phyloP scores from a whole-genome alignment of 352 stramenopile species.

The Halophytophthora polymorphica region DNA sequence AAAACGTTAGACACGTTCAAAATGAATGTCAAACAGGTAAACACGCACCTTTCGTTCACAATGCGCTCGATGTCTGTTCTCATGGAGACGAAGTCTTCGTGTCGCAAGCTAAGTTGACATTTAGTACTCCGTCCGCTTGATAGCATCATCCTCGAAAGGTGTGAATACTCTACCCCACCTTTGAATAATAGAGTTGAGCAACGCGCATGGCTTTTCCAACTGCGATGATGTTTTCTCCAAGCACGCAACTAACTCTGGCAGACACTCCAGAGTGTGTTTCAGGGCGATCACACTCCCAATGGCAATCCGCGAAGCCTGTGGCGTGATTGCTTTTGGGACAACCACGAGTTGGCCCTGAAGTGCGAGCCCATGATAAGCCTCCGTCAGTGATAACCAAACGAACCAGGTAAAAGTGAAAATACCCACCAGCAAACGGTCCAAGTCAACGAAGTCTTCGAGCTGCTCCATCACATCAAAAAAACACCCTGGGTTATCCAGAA shows the following conservation, averaged over 20 bases:
- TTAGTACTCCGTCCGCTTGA: conserved; percentile 7
- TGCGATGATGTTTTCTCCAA: conserved; percentile 36
- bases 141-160: not conserved
- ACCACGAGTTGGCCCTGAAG: conserved; percentile 70
- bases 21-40: conserved; percentile 1
- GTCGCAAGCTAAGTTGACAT: conserved; percentile 32
- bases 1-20: not conserved
- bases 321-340: conserved; percentile 74
- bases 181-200: conserved; percentile 64
- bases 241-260: conserved; percentile 53
- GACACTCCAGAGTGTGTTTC: conserved; percentile 75
- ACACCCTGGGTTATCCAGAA: conserved; percentile 76
- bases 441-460: conserved; percentile 63
- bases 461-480: conserved; percentile 83
- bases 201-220: conserved; percentile 27
- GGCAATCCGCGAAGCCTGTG: conserved; percentile 57
- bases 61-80: conserved; percentile 64
- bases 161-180: conserved; percentile 28
- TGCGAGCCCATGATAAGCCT: not conserved
- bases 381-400: not conserved
- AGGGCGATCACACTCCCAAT: conserved; percentile 80
- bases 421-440: conserved; percentile 71
- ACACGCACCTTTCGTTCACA: conserved; percentile 64
- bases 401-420: not conserved
- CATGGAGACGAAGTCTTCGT: conserved; percentile 53